These are phyloP conservation scores for Nevesoporus exiguus DNA, from an alignment of 768 basidiomycete species.

Conservation along the genomic window DNA sequence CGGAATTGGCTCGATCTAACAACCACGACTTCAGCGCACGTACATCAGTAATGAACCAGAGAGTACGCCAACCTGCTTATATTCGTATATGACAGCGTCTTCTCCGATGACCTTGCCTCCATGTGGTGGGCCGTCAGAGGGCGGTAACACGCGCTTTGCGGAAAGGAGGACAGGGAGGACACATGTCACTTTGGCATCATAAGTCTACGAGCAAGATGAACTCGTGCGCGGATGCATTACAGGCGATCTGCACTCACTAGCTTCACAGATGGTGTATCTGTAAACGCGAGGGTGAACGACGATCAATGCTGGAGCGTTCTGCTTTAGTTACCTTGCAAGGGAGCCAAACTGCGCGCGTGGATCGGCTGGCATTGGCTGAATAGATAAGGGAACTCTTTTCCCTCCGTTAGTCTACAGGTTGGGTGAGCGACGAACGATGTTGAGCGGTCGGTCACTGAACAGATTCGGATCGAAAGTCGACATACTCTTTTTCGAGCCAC, in stretches of 20 bases:
- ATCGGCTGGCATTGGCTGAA: constrained; percentile 96
- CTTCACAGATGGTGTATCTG: constrained; percentile 89
- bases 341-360: constrained; percentile 75
- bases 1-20: constrained; percentile 81
- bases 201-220: constrained; percentile 50
- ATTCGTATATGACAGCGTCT: constrained; percentile 70
- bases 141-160: constrained; percentile 75
- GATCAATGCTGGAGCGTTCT: not conserved
- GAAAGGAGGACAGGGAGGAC: constrained; percentile 83
- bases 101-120: constrained; percentile 71
- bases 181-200: constrained; percentile 70
- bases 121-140: constrained; percentile 53
- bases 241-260: constrained; percentile 43
- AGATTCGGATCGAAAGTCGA: not conserved
- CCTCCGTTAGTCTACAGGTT: constrained; percentile 69
- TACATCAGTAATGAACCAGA: not conserved
- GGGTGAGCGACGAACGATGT: not conserved
- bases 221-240: not conserved
- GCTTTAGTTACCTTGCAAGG: constrained; percentile 60
- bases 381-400: constrained; percentile 80
- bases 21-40: not conserved
- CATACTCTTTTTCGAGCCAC: constrained; percentile 79
- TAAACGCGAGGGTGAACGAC: not conserved
- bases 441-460: not conserved
- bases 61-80: constrained; percentile 60